A percentile compares a stretch with the other conserved stretches of the same genome.
Conservation (phyloP, 257 asterid species). For the Fraxinus americana region DNA sequence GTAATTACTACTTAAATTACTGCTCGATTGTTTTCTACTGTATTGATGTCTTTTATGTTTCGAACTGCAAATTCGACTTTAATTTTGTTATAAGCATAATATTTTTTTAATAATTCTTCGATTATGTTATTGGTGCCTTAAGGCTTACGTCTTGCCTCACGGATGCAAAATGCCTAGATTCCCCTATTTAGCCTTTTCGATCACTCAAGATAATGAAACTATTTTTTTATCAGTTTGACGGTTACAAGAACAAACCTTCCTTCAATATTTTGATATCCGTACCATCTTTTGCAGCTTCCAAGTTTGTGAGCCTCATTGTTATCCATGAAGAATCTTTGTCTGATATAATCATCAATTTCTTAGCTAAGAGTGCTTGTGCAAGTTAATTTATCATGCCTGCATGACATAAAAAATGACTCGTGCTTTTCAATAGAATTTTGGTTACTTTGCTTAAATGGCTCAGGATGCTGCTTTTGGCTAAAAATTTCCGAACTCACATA, state of each 20-base stretch:
- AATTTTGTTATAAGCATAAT: neutral
- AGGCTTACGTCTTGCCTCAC: neutral
- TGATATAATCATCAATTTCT: neutral
- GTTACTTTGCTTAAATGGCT: neutral
- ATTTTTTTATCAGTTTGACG: neutral
- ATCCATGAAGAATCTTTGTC: neutral
- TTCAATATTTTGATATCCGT: neutral
- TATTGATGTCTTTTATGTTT: neutral
- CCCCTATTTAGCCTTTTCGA: neutral
- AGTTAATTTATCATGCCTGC: neutral
- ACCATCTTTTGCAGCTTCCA: neutral
- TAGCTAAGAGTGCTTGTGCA: neutral
- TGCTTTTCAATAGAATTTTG: conserved; percentile 19
- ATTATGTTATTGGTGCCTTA: neutral
- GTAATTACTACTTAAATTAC: neutral
- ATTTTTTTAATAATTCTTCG: neutral
- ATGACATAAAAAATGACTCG: neutral
- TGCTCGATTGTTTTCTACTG: neutral
- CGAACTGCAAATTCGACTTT: neutral
- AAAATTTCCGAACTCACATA: conserved; percentile 15
- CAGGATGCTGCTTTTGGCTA: conserved; percentile 1
- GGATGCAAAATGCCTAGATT: neutral
- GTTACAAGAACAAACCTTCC: neutral
- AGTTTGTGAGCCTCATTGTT: neutral
- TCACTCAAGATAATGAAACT: neutral